phyloP scores from a whole-genome alignment of 2,329 filamentous ascomycete genomes.

The Cladobotryum protrusum region DNA sequence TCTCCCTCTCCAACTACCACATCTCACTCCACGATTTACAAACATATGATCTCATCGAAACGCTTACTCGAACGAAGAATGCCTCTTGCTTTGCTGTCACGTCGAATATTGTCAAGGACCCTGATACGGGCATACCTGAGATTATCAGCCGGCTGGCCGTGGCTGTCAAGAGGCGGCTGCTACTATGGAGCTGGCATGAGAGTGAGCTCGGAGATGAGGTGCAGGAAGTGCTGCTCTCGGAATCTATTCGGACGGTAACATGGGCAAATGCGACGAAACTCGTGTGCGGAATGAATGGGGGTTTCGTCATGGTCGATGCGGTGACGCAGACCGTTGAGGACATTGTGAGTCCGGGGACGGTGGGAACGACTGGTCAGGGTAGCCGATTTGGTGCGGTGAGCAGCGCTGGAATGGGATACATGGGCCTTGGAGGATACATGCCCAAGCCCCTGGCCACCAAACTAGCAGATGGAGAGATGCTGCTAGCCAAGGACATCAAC shows the following conservation, averaged over 20 bases:
- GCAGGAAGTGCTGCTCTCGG: conserved; percentile 70
- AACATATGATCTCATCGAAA: conserved; percentile 75
- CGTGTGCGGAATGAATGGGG: conserved; percentile 84
- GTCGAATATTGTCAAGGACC: conserved; percentile 90
- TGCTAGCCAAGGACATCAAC: conserved; percentile 97
- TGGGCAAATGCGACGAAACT: conserved; percentile 86
- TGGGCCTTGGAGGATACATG: conserved; percentile 86
- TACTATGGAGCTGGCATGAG: conserved; percentile 95
- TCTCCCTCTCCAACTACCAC: conserved; percentile 85
- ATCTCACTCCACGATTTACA: conserved; percentile 87
- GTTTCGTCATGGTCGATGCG: conserved; percentile 85
- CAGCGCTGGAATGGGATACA: conserved; percentile 88
- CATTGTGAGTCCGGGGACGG: conserved; percentile 68
- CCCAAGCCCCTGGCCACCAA: conserved; percentile 84
- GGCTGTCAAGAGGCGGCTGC: conserved; percentile 80
- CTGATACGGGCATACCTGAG: conserved; percentile 78
- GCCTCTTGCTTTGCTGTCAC: conserved; percentile 88
- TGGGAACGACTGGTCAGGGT: conserved; percentile 57
- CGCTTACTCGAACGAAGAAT: conserved; percentile 74
- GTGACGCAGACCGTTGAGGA: conserved; percentile 67
- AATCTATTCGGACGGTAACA: conserved; percentile 79
- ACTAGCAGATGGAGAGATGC: conserved; percentile 73
- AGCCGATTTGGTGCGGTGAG: conserved; percentile 78
- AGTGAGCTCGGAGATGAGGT: conserved; percentile 75
- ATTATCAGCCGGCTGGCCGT: conserved; percentile 90